Conservation (phyloP, 495 filamentous ascomycete species). For the Lichina pygmaea region DNA sequence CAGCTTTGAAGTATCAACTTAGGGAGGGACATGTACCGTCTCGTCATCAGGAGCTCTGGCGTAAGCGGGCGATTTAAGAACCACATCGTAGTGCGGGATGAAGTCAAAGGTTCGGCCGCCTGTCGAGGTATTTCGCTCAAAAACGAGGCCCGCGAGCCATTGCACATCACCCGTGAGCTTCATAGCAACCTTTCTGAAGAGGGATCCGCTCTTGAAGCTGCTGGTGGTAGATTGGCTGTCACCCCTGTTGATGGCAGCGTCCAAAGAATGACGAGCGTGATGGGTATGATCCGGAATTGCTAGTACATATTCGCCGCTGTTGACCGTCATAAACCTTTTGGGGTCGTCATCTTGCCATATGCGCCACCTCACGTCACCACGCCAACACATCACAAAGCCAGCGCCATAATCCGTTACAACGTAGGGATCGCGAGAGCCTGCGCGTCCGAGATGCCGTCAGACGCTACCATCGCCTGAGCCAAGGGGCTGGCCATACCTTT, state of each 20-base stretch:
- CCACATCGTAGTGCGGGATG: conserved; percentile 74
- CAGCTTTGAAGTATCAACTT: not conserved
- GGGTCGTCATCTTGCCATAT: conserved; percentile 63
- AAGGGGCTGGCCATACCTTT: conserved; percentile 29
- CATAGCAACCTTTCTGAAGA: conserved; percentile 96
- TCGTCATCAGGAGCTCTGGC: conserved; percentile 27
- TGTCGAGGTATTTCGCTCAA: conserved; percentile 47
- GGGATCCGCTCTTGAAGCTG: conserved; percentile 40
- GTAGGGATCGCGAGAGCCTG: conserved; percentile 74
- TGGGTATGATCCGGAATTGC: conserved; percentile 84
- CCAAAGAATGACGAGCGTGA: conserved; percentile 39
- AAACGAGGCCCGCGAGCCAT: conserved; percentile 73
- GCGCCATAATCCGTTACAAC: conserved; percentile 75
- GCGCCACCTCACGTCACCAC: conserved; percentile 68
- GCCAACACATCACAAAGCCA: conserved; percentile 95
- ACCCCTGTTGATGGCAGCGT: conserved; percentile 25
- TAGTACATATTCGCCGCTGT: conserved; percentile 79
- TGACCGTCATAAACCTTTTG: conserved; percentile 79
- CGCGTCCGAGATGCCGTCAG: not conserved
- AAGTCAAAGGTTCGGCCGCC: conserved; percentile 60
- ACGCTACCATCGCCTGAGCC: not conserved
- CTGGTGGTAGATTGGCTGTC: conserved; percentile 35
- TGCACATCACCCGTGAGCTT: conserved; percentile 87
- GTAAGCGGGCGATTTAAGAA: conserved; percentile 52
- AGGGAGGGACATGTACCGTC: conserved; percentile 5